phyloP scores from a whole-genome alignment of 345 rosid genomes.

The Populus deltoides region DNA sequence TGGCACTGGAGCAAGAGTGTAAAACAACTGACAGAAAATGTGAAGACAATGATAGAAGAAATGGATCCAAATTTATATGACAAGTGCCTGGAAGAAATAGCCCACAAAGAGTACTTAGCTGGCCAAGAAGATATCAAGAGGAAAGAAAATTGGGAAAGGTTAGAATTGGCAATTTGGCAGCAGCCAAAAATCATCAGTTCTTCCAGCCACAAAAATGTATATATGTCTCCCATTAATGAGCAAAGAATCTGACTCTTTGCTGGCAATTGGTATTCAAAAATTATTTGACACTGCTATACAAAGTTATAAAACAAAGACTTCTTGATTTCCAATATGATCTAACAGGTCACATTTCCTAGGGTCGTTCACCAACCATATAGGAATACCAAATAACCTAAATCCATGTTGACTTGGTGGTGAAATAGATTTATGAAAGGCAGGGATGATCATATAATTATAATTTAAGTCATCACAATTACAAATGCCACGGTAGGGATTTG shows the following conservation, averaged over 20 bases:
- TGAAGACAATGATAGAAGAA: constrained; percentile 50
- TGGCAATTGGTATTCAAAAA: background rate
- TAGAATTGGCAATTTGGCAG: constrained; percentile 42
- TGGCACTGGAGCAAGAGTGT: constrained; percentile 65
- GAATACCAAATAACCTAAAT: background rate
- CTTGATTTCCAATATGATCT: background rate
- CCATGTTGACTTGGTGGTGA: background rate
- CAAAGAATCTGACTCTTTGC: background rate
- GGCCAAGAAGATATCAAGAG: constrained; percentile 30
- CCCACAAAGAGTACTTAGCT: constrained; percentile 27
- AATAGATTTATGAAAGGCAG: background rate
- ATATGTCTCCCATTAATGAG: constrained; percentile 24
- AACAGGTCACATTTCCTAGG: background rate
- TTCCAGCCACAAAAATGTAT: constrained; percentile 13
- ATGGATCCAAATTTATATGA: constrained; percentile 44
- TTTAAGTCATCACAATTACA: too few species aligned
- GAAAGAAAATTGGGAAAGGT: constrained; percentile 47
- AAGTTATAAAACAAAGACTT: background rate
- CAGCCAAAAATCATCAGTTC: constrained; percentile 30
- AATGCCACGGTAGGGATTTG: background rate
- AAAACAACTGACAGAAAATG: constrained; percentile 52
- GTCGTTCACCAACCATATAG: background rate
- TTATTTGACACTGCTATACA: too few species aligned
- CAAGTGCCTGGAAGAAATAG: constrained; percentile 32
- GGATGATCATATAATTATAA: background rate